Percentiles rank a stretch among this genome's conserved stretches.
phyloP scores from a whole-genome alignment of 345 rosid species.

The Melaleuca alternifolia region DNA sequence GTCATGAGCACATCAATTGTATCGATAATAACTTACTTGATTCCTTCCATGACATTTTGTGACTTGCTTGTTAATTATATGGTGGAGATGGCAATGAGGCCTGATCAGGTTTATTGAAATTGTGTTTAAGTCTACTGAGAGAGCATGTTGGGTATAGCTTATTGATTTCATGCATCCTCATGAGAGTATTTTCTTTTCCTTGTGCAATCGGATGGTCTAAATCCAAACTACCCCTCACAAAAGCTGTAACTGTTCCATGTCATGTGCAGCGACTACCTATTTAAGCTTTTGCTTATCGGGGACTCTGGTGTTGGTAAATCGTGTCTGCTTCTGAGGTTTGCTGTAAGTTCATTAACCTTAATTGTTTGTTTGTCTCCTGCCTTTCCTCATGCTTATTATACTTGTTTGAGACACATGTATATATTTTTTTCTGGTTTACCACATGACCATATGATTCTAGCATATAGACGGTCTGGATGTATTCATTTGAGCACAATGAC shows the following conservation, averaged over 20 bases:
- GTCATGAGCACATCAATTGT: not conserved
- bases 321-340: constrained; percentile 43
- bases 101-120: not conserved
- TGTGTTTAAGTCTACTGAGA: not conserved
- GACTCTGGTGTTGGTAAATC: constrained; percentile 55
- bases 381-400: not conserved
- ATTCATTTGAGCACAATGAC: not conserved
- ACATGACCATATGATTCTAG: not conserved
- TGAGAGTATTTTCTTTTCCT: not conserved
- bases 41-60: not conserved
- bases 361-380: not conserved
- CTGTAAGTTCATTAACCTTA: constrained; percentile 5
- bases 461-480: not conserved
- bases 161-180: not conserved
- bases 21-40: not conserved
- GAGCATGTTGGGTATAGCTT: not conserved
- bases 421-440: not conserved
- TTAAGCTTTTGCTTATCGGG: constrained; percentile 49
- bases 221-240: not conserved
- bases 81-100: not conserved
- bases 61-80: not conserved
- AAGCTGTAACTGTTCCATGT: not conserved
- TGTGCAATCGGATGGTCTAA: not conserved
- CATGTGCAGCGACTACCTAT: constrained; percentile 23
- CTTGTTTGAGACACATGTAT: not conserved